phyloP scores from a whole-genome alignment of 805 yeast species.

The Schwanniomyces polymorphus region DNA sequence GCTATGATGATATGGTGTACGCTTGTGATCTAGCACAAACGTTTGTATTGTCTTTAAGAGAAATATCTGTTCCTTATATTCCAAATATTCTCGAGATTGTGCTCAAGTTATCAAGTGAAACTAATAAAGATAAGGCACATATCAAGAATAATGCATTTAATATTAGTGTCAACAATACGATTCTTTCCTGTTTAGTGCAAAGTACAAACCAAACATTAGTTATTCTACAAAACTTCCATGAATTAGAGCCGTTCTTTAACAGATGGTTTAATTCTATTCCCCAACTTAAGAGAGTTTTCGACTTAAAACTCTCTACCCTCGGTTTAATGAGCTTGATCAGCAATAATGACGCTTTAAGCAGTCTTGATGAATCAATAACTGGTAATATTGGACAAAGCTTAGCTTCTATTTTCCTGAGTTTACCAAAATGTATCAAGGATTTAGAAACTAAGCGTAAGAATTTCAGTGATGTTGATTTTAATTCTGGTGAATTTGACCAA shows the following conservation, averaged over 20 bases:
- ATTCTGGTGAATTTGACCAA: constrained; percentile 7
- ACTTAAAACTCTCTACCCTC: constrained; percentile 71
- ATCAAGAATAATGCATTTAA: constrained; percentile 37
- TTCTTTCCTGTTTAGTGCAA: constrained; percentile 64
- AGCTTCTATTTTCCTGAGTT: constrained; percentile 51
- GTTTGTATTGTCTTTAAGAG: constrained; percentile 58
- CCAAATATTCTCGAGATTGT: constrained; percentile 46
- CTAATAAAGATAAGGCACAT: constrained; percentile 28
- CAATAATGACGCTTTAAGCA: constrained; percentile 19
- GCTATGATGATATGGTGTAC: constrained; percentile 54
- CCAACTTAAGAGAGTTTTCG: constrained; percentile 68
- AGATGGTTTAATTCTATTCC: constrained; percentile 65
- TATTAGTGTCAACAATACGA: constrained; percentile 56
- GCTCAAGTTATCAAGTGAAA: constrained; percentile 33
- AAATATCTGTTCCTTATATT: constrained; percentile 44
- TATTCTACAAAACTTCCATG: constrained; percentile 45
- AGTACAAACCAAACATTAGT: constrained; percentile 56
- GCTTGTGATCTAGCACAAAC: constrained; percentile 68
- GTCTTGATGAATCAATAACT: constrained; percentile 11
- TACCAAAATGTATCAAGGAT: constrained; percentile 71
- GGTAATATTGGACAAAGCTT: constrained; percentile 53
- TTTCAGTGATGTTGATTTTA: constrained; percentile 38
- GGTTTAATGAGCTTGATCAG: constrained; percentile 56
- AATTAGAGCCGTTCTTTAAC: constrained; percentile 52
- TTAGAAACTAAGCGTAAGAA: constrained; percentile 64